phyloP scores from a whole-genome alignment of 176 grass and related monocot species.

The Musa acuminata region DNA sequence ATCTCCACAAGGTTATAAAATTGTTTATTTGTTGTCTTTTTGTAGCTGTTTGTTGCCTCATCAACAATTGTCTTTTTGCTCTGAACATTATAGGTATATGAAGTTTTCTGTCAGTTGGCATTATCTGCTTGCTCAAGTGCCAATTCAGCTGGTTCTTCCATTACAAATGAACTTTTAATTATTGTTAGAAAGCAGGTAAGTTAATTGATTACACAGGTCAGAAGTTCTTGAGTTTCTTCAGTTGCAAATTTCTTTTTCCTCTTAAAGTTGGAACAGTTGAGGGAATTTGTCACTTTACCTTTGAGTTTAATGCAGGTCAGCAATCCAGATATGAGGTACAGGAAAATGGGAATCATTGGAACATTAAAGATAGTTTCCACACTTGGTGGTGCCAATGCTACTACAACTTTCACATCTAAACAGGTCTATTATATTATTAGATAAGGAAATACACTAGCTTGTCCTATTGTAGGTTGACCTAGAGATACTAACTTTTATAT shows the following conservation, averaged over 20 bases:
- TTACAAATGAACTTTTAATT: slow-evolving; percentile 85
- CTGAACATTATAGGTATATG: slow-evolving; percentile 50
- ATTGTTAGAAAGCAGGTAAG: slow-evolving; percentile 91
- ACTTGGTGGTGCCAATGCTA: slow-evolving; percentile 44
- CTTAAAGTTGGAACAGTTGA: slow-evolving; percentile 1
- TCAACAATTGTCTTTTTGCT: neutral
- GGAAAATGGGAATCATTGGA: slow-evolving; percentile 93
- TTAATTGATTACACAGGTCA: neutral
- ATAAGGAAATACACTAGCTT: neutral
- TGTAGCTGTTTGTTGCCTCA: neutral
- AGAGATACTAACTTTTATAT: too few relatives aligned
- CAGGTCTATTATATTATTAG: slow-evolving; percentile 42
- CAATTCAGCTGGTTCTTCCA: slow-evolving; percentile 43
- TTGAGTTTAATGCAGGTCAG: slow-evolving; percentile 44
- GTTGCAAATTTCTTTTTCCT: neutral
- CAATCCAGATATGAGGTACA: slow-evolving; percentile 90
- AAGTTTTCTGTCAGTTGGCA: slow-evolving; percentile 74
- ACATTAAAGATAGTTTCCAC: slow-evolving; percentile 67
- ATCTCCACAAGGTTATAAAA: slow-evolving; percentile 68
- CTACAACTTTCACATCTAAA: slow-evolving; percentile 41
- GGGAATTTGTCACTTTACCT: slow-evolving; percentile 5
- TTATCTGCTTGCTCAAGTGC: slow-evolving; percentile 54
- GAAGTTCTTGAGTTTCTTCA: slow-evolving; percentile 8
- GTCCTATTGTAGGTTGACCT: neutral
- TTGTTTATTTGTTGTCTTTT: slow-evolving; percentile 21